Base-by-base conservation (phyloP, 139 green algal genomes). In the Raphidocelis subcapitata region DNA sequence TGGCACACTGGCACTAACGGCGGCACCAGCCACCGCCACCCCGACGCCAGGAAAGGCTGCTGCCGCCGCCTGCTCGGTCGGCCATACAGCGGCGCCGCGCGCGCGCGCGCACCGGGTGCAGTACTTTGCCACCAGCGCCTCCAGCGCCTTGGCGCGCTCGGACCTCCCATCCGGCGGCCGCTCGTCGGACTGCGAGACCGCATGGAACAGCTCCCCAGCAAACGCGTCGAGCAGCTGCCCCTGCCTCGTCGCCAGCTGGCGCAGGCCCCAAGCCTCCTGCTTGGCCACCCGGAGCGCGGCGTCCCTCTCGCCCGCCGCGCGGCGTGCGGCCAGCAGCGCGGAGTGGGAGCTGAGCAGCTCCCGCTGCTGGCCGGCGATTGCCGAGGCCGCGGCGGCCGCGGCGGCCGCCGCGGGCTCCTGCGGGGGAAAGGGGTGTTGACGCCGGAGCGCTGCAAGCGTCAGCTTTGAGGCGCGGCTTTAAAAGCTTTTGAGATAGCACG, bases 71-170 rank as follows among this genome's bases (percentile, higher is more conserved):
- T n/a, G n/a, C n/a, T n/a, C n/a, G n/a, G n/a, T n/a, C n/a, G n/a
- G n/a, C n/a, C n/a, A n/a, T n/a, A n/a, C n/a, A n/a, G n/a, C n/a
- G 44, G 31, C 62, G n/a, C 47, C 54, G 32, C 62, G 47, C 8
- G 70, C 56, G 8, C 62, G 60, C 3, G 32, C 70, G 20, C 62
- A 61, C 33, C 62, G 62, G 61, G 57, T 77, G 72, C 72, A 78
- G 37, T 78, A 78, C 62, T 78, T 78, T 35, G 62, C 35, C 32
- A 41, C 72, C n/a, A 78, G 54, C n/a, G 52, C 44, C 51, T 78
- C 72, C 3, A 78, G 49, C 3, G 61, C 60, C 32, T 64, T 49
- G 32, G 61, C 44, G 1, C 61, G 61, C 14, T 61, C 70, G n/a
- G 61, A 63, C 32, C 37, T 77, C 31, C 70, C 70, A 56, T 33